Evolutionary conservation across 1,139 yeast species (phyloP), one percentile per base, ranked within the genome.

Genomic region (Debaryomyces psychrophilus): DNA sequence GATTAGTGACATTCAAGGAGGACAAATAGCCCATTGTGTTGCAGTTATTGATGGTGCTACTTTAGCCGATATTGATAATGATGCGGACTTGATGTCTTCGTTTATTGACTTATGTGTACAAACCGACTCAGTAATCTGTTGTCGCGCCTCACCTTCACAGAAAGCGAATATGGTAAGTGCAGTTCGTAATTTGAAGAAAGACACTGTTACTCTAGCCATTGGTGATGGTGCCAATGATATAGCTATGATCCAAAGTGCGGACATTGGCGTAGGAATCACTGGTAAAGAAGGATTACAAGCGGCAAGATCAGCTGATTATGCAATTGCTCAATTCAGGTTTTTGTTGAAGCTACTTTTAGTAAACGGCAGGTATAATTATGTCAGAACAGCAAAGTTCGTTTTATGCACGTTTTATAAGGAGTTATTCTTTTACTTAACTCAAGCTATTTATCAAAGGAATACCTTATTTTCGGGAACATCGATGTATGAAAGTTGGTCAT

Each of bases 221-320:
- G 99, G 99, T n/a, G 99, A 93, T 69, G 99, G 99, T 56, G 99
- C 99, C 1, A 93, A 93, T 62, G 99, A 93, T 65, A 90, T 93
- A 64, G 98, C 99, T 2, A 93, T 93, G 99, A 93, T 93, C 52
- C 98, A 93, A 69, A 87, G 96, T 60, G 99, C 99, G 0, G 98
- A 93, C 67, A 92, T 93, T 47, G 99, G 99, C 18, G 83, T 93
- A 50, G 99, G 99, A 34, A 93, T 93, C 45, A 92, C 98, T 1
- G 99, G 99, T 41, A 87, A 87, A 57, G 99, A 93, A 69, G 99
- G 99, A 2, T 69, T 93, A 41, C 99, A 93, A 62, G 99, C 99
- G 0, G 97, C 99, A 0, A 75, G 99, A 56, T 80, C 97, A 0
- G 86, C 98, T 0, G 99, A 93, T 66, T 95, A 90, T 62, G 87